Evolutionary conservation across 1,284 basidiomycete genomes (phyloP), one percentile per base, ranked within the genome.

Genomic region (Tilletia horrida): DNA sequence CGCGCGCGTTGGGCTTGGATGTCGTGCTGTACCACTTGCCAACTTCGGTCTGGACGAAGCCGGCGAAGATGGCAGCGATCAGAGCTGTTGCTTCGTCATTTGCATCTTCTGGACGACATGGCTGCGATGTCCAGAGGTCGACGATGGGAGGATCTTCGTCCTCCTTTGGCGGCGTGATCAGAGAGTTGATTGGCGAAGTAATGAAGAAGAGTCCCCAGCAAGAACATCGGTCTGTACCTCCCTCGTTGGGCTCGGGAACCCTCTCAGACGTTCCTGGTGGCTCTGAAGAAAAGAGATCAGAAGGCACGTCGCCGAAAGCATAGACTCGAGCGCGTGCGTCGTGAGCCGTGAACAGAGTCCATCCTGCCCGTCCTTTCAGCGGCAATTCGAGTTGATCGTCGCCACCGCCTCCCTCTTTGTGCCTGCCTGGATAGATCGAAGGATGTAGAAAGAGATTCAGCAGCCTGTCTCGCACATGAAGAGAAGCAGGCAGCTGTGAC

Each of bases 371-470:
- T 21, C 27, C 50, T 52, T 16, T 21, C 23, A 52, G 4, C n/a
- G 50, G 50, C 2, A 52, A 27, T 13, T 21, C 13, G 3, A 23
- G 23, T 25, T 21, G 27, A 25, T 16, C 21, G 6, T 21, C 13
- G 13, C 23, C 21, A 25, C 25, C 9, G 25, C 9, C 23, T 23
- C 13, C n/a, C 16, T 16, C 21, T 25, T 13, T 4, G 13, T 27
- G 6, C 1, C 23, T 25, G 21, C 23, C n/a, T 13, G 50, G 23
- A 27, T 52, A 52, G 50, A 52, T 21, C 3, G 50, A 52, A 25
- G 50, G 50, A 14, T 52, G 50, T 7, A 52, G 23, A 14, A 52
- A 27, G 11, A 52, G 50, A 27, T 52, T 52, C 21, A 52, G 50
- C 21, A 52, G 23, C 27, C 27, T 21, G 21, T 52, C 50, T 52